phyloP scores from a whole-genome alignment of 768 basidiomycete species.

The Tulasnella sp. region DNA sequence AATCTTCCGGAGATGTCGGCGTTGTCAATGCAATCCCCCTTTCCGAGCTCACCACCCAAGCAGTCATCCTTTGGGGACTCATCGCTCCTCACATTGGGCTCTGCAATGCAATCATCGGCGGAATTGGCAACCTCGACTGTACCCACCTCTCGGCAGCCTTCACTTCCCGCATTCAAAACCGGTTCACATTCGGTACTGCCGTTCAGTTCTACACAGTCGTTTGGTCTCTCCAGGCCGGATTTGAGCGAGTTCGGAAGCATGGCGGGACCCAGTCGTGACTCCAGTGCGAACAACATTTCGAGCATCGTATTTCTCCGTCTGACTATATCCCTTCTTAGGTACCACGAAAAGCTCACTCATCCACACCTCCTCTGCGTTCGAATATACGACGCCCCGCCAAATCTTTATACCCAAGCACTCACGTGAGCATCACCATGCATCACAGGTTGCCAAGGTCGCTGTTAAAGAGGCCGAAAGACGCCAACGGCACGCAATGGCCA shows the following conservation, averaged over 20 bases:
- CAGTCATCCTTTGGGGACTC: neutral
- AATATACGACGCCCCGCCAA: slow-evolving; percentile 66
- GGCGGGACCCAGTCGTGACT: neutral
- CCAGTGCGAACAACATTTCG: neutral
- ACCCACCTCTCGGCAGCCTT: neutral
- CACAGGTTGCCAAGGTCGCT: neutral
- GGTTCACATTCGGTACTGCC: neutral
- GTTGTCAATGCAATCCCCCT: neutral
- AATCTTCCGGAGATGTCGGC: neutral
- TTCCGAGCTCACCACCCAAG: neutral
- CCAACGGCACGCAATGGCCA: neutral
- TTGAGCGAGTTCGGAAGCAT: neutral
- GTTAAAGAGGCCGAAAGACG: neutral
- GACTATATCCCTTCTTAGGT: neutral
- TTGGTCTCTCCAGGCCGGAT: neutral
- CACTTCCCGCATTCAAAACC: neutral
- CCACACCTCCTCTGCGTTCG: slow-evolving; percentile 43
- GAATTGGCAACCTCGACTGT: neutral
- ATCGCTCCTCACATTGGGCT: neutral
- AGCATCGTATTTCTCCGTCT: neutral
- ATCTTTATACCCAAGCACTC: slow-evolving; percentile 48
- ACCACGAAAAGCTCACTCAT: neutral
- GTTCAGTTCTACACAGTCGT: neutral
- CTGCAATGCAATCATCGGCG: neutral
- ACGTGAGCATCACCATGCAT: neutral